Base-by-base conservation (phyloP, 164 flowering plant species). In the Kingdonia uniflora region DNA sequence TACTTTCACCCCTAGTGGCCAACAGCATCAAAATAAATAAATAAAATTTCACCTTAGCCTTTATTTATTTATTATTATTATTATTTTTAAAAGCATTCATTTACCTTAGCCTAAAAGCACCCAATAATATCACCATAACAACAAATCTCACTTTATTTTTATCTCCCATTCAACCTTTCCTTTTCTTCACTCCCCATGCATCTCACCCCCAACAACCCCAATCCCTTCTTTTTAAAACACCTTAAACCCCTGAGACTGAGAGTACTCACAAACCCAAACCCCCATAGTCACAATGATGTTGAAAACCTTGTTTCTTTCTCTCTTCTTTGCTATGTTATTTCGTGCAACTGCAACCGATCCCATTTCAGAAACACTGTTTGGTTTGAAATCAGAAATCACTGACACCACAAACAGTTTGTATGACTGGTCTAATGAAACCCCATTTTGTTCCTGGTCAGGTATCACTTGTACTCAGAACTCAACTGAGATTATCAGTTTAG, bases 151-250 rank as follows among this genome's bases (percentile, higher is more conserved):
- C 43, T 57, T 59, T 56, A 40, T n/a, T n/a, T n/a, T n/a, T 64
- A 52, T 52, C 38, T 48, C 33, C 41, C 29, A 47, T 22, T 49
- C 60, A 33, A 47, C 39, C 71, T 72, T 81, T 80, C 80, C 69
- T 78, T 74, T 81, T 80, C 80, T 71, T 78, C 51, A 75, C 54
- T 80, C 72, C 87, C 95, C 79, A 80, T 82, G 95, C 85, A 82
- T 42, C 63, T 54, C 56, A 20, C 6, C 6, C 11, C 22, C 35
- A 3, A 29, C 35, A 4, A 29, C 8, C 35, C 35, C 35, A 29
- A 3, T 29, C 8, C 4, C 8, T 29, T 29, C 35, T 29, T 29
- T 29, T 8, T 29, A 29, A 29, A 29, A 29, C 35, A 4, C 35
- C 35, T 29, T 3, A 29, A 29, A 29, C 35, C 35, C 35, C 35